Evolutionary conservation across 352 stramenopile species (phyloP).

Genomic region (Pythium sp.): DNA sequence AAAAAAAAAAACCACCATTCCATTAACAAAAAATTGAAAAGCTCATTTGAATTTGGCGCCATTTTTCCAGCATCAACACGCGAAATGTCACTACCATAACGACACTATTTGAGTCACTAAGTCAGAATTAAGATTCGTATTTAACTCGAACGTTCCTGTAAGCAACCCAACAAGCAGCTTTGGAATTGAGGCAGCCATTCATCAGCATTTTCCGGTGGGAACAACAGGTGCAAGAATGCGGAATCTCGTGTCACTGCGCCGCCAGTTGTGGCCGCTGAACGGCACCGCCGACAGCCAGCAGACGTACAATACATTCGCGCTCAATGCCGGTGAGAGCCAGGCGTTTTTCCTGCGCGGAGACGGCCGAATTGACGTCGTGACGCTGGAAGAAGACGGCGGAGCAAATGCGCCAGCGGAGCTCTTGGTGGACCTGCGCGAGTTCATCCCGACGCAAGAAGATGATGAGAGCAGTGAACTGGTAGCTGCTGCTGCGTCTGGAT

Average conservation of each 20-base stretch:
- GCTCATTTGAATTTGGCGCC: neutral
- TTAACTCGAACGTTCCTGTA: neutral
- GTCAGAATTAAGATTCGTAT: neutral
- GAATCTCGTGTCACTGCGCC: constrained; percentile 58
- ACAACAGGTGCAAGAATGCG: constrained; percentile 28
- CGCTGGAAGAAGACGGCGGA: constrained; percentile 25
- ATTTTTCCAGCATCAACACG: neutral
- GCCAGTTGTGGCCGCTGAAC: constrained; percentile 38
- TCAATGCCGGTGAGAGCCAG: constrained; percentile 34
- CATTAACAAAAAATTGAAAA: neutral
- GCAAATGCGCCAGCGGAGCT: constrained; percentile 18
- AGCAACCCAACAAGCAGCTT: neutral
- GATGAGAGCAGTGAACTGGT: neutral
- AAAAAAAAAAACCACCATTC: neutral
- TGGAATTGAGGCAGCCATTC: constrained; percentile 11
- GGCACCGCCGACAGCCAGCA: neutral
- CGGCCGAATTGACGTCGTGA: constrained; percentile 31
- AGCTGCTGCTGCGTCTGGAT: constrained; percentile 15
- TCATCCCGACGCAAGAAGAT: constrained; percentile 16
- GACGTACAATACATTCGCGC: constrained; percentile 23
- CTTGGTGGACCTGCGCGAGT: constrained; percentile 32
- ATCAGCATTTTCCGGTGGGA: neutral
- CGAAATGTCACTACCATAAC: neutral
- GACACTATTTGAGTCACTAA: constrained; percentile 4
- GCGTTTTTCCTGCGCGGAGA: constrained; percentile 32